Base-by-base conservation (phyloP, 2,329 filamentous ascomycete species). In the Apiospora marii region DNA sequence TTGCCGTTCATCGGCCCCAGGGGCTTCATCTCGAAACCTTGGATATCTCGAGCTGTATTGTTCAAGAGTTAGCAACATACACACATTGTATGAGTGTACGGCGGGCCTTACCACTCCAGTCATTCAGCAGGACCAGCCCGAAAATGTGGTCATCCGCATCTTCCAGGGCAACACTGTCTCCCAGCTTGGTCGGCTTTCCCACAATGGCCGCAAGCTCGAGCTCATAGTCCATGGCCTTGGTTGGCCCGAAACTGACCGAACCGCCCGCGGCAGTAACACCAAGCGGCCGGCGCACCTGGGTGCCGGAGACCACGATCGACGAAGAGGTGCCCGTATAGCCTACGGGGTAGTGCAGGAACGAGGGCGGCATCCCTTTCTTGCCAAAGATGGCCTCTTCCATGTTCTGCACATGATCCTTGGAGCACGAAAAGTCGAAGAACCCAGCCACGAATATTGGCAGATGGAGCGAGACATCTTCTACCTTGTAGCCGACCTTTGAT, bases 1-100 rank as follows among this genome's bases (percentile, higher is more conserved):
- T 92, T 92, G 2, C 86, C 85, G 69, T 91, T 90, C 70, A 92
- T 85, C 0, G 90, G 90, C 0, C 90, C 90, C 0, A 92, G 80
- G 0, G 89, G 89, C 3, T 82, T 83, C 89, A 92, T 91, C 75
- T 92, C 90, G 30, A 89, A 82, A 0, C 81, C 85, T 78, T 92
- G 90, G 27, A 92, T 89, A 77, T 92, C 90, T n/a, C 90, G 83
- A 27, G 89, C 87, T 82, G 70, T 72, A 14, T 19, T 34, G 4
- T 37, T 8, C 4, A 14, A 64, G 37, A n/a, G n/a, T 53, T n/a
- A 41, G 48, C 24, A 70, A 49, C 7, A 5, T 8, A 70, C 13
- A 49, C 0, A 1, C n/a, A n/a, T n/a, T 46, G 22, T 10, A 5
- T 19, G 34, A 43, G 27, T 48, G 34, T 19, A 78, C 10, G 22